These are phyloP conservation scores for Raphanus hybrid DNA, from an alignment of 441 rosid genomes.

Conservation along the genomic window DNA sequence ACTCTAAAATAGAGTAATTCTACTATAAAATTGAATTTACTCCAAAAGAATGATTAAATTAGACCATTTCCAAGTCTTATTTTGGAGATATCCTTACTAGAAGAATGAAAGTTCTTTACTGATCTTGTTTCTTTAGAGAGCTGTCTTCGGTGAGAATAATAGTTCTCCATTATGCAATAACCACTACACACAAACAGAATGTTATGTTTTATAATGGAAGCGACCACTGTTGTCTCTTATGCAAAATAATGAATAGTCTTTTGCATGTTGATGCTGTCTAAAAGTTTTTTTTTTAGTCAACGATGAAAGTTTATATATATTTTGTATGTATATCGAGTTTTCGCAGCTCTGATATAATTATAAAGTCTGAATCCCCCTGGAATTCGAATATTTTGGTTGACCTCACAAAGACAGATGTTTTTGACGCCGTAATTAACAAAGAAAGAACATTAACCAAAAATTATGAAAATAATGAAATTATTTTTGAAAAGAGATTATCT, in stretches of 20 bases:
- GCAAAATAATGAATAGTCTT: neutral
- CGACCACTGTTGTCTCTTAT: neutral
- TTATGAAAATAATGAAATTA: neutral
- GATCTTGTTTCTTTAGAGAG: neutral
- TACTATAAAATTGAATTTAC: too few species aligned
- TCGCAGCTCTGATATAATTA: neutral
- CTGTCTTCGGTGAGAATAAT: neutral
- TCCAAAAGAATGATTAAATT: too few species aligned
- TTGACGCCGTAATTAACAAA: neutral
- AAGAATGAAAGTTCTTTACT: neutral
- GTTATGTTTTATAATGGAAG: neutral
- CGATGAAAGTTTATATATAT: too few species aligned
- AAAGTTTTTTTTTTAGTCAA: too few species aligned
- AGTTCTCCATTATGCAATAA: neutral
- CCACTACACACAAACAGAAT: neutral
- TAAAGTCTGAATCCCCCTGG: conserved; percentile 18
- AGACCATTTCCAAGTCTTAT: too few species aligned
- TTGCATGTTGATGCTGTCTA: neutral
- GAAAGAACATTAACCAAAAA: neutral
- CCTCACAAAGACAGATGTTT: neutral
- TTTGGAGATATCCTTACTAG: neutral
- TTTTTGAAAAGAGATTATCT: neutral
- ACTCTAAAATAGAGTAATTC: too few species aligned
- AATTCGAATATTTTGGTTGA: conserved; percentile 14
- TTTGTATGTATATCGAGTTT: neutral